Conservation (phyloP, 1,284 basidiomycete species). For the Melanopsichium pennsylvanicum region DNA sequence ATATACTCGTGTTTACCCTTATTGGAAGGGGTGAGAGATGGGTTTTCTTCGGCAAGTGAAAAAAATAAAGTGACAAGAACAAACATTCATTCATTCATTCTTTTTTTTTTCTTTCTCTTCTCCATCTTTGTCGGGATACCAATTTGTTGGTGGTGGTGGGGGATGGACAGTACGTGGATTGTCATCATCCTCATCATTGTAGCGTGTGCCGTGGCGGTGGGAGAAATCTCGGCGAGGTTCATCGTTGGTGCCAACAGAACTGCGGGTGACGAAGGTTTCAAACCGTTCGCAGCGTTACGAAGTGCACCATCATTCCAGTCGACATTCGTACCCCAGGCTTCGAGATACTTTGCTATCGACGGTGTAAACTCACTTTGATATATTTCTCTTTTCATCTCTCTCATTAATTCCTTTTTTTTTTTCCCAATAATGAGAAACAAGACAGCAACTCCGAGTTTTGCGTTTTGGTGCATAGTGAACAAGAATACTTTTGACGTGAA, state of each 20-base stretch:
- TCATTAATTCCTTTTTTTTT: too few species aligned
- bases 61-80: background rate
- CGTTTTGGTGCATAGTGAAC: too few species aligned
- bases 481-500: too few species aligned
- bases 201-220: conserved; percentile 84
- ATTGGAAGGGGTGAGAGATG: too few species aligned
- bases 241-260: conserved; percentile 69
- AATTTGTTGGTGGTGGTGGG: too few species aligned
- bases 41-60: too few species aligned
- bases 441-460: too few species aligned
- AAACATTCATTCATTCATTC: background rate
- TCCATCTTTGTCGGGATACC: too few species aligned
- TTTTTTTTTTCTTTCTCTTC: background rate
- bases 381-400: background rate
- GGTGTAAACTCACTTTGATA: background rate
- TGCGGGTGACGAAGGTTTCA: conserved; percentile 21
- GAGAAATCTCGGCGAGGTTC: conserved; percentile 83
- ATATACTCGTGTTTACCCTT: too few species aligned
- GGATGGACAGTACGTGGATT: conserved; percentile 75
- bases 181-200: conserved; percentile 92
- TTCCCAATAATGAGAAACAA: too few species aligned
- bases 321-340: background rate
- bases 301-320: background rate
- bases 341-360: conserved; percentile 6
- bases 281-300: conserved; percentile 1